These are phyloP conservation scores for Achlya hypogyna DNA, from an alignment of 352 stramenopile species.

Conservation along the genomic window DNA sequence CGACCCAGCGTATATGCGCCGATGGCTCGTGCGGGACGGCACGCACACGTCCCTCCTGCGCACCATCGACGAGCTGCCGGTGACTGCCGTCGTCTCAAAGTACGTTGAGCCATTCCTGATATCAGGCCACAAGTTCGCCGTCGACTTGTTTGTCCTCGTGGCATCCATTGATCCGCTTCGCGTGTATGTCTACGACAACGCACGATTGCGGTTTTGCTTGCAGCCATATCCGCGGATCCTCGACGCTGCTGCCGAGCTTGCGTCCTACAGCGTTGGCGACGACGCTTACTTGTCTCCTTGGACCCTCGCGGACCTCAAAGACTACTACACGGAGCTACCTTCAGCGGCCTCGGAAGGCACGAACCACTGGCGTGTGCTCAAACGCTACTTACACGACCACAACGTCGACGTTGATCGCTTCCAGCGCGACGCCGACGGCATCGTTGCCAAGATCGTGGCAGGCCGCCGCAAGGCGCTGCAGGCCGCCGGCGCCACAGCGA, in stretches of 20 bases:
- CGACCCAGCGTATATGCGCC: background rate
- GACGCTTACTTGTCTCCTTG: conserved; percentile 41
- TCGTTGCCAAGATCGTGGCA: conserved; percentile 45
- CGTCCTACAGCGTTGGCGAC: conserved; percentile 58
- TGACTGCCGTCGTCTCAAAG: conserved; percentile 29
- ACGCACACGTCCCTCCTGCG: background rate
- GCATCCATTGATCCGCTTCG: conserved; percentile 76
- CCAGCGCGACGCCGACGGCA: conserved; percentile 53
- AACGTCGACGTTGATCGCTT: conserved; percentile 55
- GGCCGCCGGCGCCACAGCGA: conserved; percentile 29
- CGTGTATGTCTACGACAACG: conserved; percentile 75
- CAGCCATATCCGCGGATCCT: conserved; percentile 40
- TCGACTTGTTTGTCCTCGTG: conserved; percentile 81
- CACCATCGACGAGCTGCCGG: background rate
- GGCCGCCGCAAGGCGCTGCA: conserved; percentile 46
- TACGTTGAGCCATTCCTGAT: conserved; percentile 81
- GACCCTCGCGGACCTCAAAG: conserved; percentile 56
- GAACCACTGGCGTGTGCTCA: conserved; percentile 62
- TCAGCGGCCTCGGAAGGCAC: conserved; percentile 42
- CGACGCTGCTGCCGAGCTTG: conserved; percentile 29
- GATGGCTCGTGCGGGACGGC: conserved; percentile 5
- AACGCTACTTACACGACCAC: conserved; percentile 43
- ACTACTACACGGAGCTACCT: conserved; percentile 55
- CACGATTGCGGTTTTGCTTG: conserved; percentile 61
- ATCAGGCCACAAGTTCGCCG: conserved; percentile 79